Conservation (phyloP, 495 filamentous ascomycete genomes). For the Penicillium paxilli region DNA sequence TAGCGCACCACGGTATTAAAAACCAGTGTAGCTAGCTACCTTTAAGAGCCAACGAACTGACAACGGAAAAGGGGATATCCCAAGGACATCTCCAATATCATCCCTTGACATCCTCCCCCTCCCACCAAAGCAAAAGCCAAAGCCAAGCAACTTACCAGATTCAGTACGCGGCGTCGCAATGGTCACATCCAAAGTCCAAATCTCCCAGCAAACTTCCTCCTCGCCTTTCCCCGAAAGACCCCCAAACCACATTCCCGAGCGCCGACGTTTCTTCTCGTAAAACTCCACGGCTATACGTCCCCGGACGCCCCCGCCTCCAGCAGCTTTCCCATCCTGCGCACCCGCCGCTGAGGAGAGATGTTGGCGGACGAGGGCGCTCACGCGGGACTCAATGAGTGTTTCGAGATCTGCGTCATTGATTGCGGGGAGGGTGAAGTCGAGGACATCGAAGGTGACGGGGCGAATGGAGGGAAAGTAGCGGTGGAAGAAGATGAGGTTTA, state of each 20-base stretch:
- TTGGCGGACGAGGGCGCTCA: slow-evolving; percentile 70
- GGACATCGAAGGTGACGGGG: slow-evolving; percentile 84
- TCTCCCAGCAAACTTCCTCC: slow-evolving; percentile 96
- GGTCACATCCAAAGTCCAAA: slow-evolving; percentile 89
- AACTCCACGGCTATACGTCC: slow-evolving; percentile 88
- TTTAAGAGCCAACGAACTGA: no score
- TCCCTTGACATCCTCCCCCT: background rate
- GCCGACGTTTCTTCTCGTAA: slow-evolving; percentile 86
- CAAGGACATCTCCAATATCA: no score
- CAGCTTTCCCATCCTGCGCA: slow-evolving; percentile 48
- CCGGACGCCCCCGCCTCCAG: slow-evolving; percentile 51
- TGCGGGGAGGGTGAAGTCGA: slow-evolving; percentile 87
- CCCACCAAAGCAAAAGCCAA: background rate
- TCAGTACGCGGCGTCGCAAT: slow-evolving; percentile 87
- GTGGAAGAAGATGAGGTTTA: slow-evolving; percentile 99
- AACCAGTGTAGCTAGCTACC: background rate
- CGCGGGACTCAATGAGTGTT: slow-evolving; percentile 86
- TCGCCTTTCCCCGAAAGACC: slow-evolving; percentile 62
- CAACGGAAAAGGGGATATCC: no score
- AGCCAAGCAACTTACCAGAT: slow-evolving; percentile 58
- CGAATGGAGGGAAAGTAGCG: slow-evolving; percentile 87
- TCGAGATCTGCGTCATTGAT: slow-evolving; percentile 88
- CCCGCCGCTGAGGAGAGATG: slow-evolving; percentile 47
- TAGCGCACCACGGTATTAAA: background rate
- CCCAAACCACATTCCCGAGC: slow-evolving; percentile 69